Base-by-base conservation (phyloP, 495 filamentous ascomycete genomes). In the Hypoxylon lienhwacheense region DNA sequence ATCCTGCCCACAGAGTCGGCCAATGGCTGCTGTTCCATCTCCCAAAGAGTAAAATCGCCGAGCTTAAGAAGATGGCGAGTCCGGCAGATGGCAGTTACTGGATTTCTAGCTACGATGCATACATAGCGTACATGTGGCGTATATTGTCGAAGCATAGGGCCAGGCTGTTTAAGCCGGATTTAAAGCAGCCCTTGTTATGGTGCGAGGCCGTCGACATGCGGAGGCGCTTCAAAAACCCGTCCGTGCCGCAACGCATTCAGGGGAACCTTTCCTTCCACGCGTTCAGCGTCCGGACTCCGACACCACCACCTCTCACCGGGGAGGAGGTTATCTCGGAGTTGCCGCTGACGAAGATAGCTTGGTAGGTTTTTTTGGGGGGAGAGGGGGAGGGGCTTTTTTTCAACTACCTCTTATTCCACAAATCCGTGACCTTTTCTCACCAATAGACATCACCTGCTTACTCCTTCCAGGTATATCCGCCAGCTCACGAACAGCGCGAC, bases 61-160 rank as follows among this genome's bases (percentile, higher is more conserved):
- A 67, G 44, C 43, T 74, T 1, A 73, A 74, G 43, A 50, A 45
- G 12, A 45, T 72, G 7, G 69, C 70, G 0, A 54, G 51, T 0
- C 70, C 69, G 0, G 11, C 19, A 11, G 68, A 45, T 7, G 26
- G 64, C 36, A 2, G 58, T 7, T 33, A 45, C 25, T 72, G 66
- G 63, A 66, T 74, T 32, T 75, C 73, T 0, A 73, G 65, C 12
- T 73, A 72, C 31, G 70, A 74, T 41, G 70, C 71, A 24, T 72
- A 70, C 39, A 63, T 60, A 5, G 70, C 73, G 6, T 69, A 68
- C 24, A 61, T 72, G 7, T 71, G 66, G 65, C 66, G 70, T 26
- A 56, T 59, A 3, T 14, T 71, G 1, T 59, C 66, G 4, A 60
- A 67, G 14, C 50, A 69, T 6, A 65, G 69, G 5, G 56, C 63